Conservation (phyloP, 306 rosid genomes). For the Vicia sativa region DNA sequence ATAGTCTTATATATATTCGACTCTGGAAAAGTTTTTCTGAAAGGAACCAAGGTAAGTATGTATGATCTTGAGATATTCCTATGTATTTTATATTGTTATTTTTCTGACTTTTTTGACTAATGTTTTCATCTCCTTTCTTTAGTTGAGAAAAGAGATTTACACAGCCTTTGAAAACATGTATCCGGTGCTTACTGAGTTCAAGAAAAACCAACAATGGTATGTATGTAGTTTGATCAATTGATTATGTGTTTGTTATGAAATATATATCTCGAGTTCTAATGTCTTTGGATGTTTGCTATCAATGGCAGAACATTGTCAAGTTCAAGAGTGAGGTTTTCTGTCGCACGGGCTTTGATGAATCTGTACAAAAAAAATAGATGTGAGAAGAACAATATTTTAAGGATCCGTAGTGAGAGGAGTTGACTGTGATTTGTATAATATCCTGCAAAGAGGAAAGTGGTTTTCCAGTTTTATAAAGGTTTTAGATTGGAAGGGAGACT, state of each 20-base stretch:
- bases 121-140: not conserved
- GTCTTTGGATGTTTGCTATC: conserved; percentile 25
- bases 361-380: not conserved
- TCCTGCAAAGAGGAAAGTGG: not conserved
- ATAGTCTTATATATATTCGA: conserved; percentile 1
- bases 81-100: not conserved
- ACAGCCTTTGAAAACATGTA: conserved; percentile 1
- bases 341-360: not conserved
- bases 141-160: conserved; percentile 4
- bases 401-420: not conserved
- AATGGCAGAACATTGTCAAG: conserved; percentile 42
- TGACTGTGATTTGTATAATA: not conserved
- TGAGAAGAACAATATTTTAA: not conserved
- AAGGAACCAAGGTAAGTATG: conserved; percentile 13
- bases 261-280: conserved; percentile 9
- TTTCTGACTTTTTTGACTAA: not conserved
- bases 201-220: conserved; percentile 42
- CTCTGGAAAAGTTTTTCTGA: not conserved
- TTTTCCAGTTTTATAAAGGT: not conserved
- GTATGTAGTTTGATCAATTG: conserved; percentile 9
- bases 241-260: conserved; percentile 5
- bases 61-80: not conserved
- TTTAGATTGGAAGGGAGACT: not conserved
- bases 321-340: conserved; percentile 1
- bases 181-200: conserved; percentile 7